Percentiles rank a stretch among this genome's conserved stretches.
These are phyloP conservation scores for Fomitiporia mediterranea DNA, from an alignment of 1,284 basidiomycete genomes.

Conservation along the genomic window DNA sequence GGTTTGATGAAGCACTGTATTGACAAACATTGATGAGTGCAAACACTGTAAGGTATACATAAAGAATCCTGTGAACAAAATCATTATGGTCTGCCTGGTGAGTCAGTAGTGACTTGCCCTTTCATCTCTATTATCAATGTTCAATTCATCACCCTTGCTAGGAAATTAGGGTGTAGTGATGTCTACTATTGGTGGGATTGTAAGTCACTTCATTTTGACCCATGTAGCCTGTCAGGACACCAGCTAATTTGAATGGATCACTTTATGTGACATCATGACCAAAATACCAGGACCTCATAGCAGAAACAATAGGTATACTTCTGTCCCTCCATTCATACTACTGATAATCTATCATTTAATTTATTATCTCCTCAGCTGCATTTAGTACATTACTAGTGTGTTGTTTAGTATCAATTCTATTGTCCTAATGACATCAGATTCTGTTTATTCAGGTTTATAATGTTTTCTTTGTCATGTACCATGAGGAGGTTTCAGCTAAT, in stretches of 20 bases:
- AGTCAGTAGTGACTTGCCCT: too few relatives aligned
- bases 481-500: conserved; percentile 6
- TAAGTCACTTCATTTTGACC: not conserved
- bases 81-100: too few relatives aligned
- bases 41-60: too few relatives aligned
- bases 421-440: not conserved
- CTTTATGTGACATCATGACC: not conserved
- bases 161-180: conserved; percentile 1
- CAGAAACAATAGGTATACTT: conserved; percentile 12
- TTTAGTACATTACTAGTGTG: conserved; percentile 16
- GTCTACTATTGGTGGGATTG: conserved; percentile 16
- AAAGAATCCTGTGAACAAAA: too few relatives aligned
- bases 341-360: not conserved
- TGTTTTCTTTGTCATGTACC: conserved; percentile 16
- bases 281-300: conserved; percentile 10
- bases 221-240: not conserved
- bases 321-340: not conserved
- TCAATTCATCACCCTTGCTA: too few relatives aligned
- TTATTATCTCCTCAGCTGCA: conserved; percentile 4
- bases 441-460: conserved; percentile 6
- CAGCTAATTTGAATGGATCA: not conserved
- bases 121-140: not conserved
- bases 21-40: too few relatives aligned
- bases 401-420: not conserved
- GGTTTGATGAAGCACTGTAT: too few relatives aligned